Evolutionary conservation across 768 basidiomycete species (phyloP).

Genomic region (Suillus hirtellus): DNA sequence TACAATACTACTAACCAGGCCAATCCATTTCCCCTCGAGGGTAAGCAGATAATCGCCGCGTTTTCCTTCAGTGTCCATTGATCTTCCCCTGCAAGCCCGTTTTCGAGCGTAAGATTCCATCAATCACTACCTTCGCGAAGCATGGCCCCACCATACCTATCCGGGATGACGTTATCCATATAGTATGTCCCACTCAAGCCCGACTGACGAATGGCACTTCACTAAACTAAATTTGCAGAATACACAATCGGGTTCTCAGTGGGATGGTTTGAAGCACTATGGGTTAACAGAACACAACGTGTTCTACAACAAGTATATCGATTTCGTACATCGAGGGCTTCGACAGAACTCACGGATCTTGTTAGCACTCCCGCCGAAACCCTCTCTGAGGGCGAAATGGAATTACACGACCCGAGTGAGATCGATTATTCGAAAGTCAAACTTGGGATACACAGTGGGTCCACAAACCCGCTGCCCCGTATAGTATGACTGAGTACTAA

Average conservation of each 20-base stretch:
- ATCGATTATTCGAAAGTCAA: constrained; percentile 49
- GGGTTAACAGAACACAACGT: constrained; percentile 52
- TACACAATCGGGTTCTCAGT: constrained; percentile 70
- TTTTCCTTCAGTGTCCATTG: not conserved
- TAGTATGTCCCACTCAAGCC: constrained; percentile 36
- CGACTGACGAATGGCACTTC: not conserved
- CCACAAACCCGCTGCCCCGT: not conserved
- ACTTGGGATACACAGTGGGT: constrained; percentile 69
- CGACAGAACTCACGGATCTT: not conserved
- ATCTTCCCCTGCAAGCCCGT: constrained; percentile 45
- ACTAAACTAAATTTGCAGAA: constrained; percentile 43
- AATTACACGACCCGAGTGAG: constrained; percentile 48
- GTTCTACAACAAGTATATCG: constrained; percentile 61
- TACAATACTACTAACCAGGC: constrained; percentile 40
- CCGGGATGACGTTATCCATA: constrained; percentile 55
- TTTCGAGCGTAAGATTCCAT: constrained; percentile 55
- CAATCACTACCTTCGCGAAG: constrained; percentile 43
- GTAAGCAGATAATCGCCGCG: constrained; percentile 30
- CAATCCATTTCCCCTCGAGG: constrained; percentile 65
- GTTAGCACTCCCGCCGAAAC: constrained; percentile 43
- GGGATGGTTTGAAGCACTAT: constrained; percentile 67
- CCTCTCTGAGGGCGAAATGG: constrained; percentile 46
- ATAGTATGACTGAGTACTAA: not conserved
- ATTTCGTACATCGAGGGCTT: not conserved
- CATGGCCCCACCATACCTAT: constrained; percentile 17